A percentile compares a stretch with the other conserved stretches of the same genome.
Evolutionary conservation across 1,284 basidiomycete genomes (phyloP).

Genomic region (Apiotrichum mycotoxinovorans): DNA sequence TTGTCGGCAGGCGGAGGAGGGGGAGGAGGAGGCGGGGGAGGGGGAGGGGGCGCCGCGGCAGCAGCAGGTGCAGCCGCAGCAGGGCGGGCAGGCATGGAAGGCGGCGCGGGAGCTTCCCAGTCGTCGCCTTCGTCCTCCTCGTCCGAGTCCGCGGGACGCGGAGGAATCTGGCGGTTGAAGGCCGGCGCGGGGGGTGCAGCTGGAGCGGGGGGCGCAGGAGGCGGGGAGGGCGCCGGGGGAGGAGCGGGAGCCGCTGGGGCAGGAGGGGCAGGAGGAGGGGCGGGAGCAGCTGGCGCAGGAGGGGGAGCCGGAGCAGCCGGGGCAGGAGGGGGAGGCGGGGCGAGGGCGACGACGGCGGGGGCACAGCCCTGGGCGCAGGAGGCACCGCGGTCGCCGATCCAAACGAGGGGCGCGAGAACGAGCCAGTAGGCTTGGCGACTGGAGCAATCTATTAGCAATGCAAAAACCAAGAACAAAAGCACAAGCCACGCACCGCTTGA

Average conservation of each 20-base stretch:
- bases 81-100: constrained; percentile 18
- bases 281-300: constrained; percentile 18
- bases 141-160: constrained; percentile 32
- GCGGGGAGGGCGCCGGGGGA: constrained; percentile 40
- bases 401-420: constrained; percentile 18
- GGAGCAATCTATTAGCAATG: constrained; percentile 2
- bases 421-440: constrained; percentile 1
- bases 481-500: constrained; percentile 32
- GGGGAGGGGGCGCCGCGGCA: constrained; percentile 11
- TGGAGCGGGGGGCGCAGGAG: constrained; percentile 20
- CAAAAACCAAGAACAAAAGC: too few relatives aligned
- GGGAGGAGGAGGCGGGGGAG: constrained; percentile 29
- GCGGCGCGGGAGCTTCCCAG: constrained; percentile 38
- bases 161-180: constrained; percentile 18
- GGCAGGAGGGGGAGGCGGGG: constrained; percentile 30
- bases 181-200: constrained; percentile 21
- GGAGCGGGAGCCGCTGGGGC: constrained; percentile 41
- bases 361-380: constrained; percentile 8
- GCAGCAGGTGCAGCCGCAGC: background rate
- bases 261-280: constrained; percentile 26
- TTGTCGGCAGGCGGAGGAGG: constrained; percentile 46
- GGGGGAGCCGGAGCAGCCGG: constrained; percentile 20
- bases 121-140: constrained; percentile 38
- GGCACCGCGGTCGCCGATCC: constrained; percentile 11
- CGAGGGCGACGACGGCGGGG: constrained; percentile 23